Evolutionary conservation across 768 basidiomycete species (phyloP).

Genomic region (Amanita inopinata): DNA sequence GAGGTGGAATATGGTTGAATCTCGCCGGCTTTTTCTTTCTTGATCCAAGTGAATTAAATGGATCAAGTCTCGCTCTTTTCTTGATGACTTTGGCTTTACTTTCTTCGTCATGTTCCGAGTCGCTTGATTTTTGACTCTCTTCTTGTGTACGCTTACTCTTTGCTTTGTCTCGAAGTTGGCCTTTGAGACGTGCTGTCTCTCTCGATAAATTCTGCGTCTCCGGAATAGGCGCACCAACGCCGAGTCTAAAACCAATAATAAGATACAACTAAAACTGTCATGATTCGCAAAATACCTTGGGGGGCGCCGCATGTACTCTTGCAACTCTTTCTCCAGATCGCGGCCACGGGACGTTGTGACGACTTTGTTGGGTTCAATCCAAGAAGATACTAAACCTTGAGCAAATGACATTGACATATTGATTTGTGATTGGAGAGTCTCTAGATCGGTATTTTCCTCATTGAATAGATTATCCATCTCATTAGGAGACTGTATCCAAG

Average conservation of each 20-base stretch:
- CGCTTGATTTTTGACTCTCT: slow-evolving; percentile 22
- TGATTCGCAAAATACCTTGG: no score
- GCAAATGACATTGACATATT: slow-evolving; percentile 73
- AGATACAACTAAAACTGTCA: no score
- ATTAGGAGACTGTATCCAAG: slow-evolving; percentile 1
- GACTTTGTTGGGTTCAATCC: slow-evolving; percentile 53
- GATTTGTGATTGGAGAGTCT: slow-evolving; percentile 72
- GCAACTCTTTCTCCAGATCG: slow-evolving; percentile 44
- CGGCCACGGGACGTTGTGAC: slow-evolving; percentile 24
- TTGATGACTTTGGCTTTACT: slow-evolving; percentile 47
- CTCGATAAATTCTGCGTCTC: slow-evolving; percentile 33
- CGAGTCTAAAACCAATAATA: slow-evolving; percentile 38
- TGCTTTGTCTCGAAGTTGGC: slow-evolving; percentile 39
- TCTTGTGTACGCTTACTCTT: slow-evolving; percentile 32
- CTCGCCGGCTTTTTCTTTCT: slow-evolving; percentile 22
- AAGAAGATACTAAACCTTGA: slow-evolving; percentile 64
- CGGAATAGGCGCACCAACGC: slow-evolving; percentile 62
- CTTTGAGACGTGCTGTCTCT: slow-evolving; percentile 55
- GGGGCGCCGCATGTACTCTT: slow-evolving; percentile 60
- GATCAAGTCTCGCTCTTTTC: slow-evolving; percentile 52
- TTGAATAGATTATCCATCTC: slow-evolving; percentile 22
- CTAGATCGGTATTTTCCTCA: slow-evolving; percentile 53
- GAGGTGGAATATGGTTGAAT: no score
- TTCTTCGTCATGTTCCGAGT: slow-evolving; percentile 44
- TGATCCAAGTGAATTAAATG: slow-evolving; percentile 40